Percentiles rank a stretch among this genome's conserved stretches.
phyloP scores from a whole-genome alignment of 768 basidiomycete genomes.

The Hydnomerulius pinastri region DNA sequence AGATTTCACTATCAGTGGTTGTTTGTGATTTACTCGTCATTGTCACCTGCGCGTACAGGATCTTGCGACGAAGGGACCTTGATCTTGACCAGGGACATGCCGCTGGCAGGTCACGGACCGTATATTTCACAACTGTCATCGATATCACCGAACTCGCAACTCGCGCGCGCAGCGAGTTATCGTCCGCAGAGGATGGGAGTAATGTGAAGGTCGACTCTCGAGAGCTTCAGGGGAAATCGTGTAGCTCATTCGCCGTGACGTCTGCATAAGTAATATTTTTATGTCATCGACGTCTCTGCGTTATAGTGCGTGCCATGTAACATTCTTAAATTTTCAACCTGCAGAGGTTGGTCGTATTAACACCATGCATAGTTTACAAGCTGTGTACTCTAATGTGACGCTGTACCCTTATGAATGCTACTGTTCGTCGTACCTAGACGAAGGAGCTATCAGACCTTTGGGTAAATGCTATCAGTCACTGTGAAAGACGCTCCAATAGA shows the following conservation, averaged over 20 bases:
- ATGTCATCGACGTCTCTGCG: background rate
- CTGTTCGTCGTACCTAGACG: too few relatives aligned
- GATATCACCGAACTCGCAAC: constrained; percentile 1
- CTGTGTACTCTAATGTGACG: too few relatives aligned
- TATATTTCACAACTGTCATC: constrained; percentile 8
- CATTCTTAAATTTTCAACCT: too few relatives aligned
- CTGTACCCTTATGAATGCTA: too few relatives aligned
- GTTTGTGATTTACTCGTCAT: constrained; percentile 8
- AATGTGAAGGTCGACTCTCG: background rate
- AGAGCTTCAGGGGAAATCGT: background rate
- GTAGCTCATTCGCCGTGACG: background rate
- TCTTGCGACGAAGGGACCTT: constrained; percentile 2
- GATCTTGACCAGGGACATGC: background rate
- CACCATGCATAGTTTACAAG: too few relatives aligned
- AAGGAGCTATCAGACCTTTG: too few relatives aligned
- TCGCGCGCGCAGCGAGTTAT: background rate
- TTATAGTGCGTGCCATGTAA: too few relatives aligned
- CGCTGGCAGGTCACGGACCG: background rate
- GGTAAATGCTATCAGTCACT: too few relatives aligned
- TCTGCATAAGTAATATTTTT: background rate
- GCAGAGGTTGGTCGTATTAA: too few relatives aligned
- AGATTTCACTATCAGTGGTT: constrained; percentile 8
- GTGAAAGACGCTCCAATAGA: too few relatives aligned
- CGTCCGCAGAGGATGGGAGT: background rate
- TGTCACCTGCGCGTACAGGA: constrained; percentile 5